Evolutionary conservation across 2,329 filamentous ascomycete species (phyloP), one percentile per base, ranked within the genome.

Genomic region (Fusarium algeriense): DNA sequence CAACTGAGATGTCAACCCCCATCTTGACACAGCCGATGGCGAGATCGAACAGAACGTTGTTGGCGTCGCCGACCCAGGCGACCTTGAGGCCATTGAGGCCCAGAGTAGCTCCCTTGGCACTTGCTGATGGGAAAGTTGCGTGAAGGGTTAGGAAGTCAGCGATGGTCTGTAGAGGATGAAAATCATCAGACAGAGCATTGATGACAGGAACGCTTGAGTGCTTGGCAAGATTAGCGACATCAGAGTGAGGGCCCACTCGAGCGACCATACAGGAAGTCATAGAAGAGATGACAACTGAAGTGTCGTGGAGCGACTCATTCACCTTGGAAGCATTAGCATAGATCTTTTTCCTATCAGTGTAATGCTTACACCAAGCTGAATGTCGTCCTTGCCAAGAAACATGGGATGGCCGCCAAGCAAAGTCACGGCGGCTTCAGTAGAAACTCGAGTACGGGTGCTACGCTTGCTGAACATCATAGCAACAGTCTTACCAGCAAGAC

Each of bases 401-500:
- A 99, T 98, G 26, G 96, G 91, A 76, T 97, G 92, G 1, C 95
- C 96, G 40, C 95, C 94, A 85, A 99, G 88, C 65, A 93, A 85
- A n/a, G 92, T 89, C 40, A 98, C 91, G 15, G 96, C 96, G 11
- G 92, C 92, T 85, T 99, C 96, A 3, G 95, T 98, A 3, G 94
- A 97, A 35, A 99, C 91, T 69, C 96, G 91, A 15, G 96, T 99
- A 66, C 96, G 90, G 15, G 96, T 99, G 76, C 93, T 97, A 74
- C 95, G 91, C 85, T 99, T 99, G 87, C 88, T 97, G 86, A 99
- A 99, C 87, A 97, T 93, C 90, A 99, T 92, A 73, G 96, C 95
- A 35, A 99, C 89, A 0, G 94, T 95, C 81, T 93, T 90, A 56
- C 93, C 93, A 2, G 88, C 82, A 69, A 99, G 83, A 14, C 88